Percentiles rank a stretch among this genome's conserved stretches.
Evolutionary conservation across 352 stramenopile genomes (phyloP).

Genomic region (Pythium vanterpoolii): DNA sequence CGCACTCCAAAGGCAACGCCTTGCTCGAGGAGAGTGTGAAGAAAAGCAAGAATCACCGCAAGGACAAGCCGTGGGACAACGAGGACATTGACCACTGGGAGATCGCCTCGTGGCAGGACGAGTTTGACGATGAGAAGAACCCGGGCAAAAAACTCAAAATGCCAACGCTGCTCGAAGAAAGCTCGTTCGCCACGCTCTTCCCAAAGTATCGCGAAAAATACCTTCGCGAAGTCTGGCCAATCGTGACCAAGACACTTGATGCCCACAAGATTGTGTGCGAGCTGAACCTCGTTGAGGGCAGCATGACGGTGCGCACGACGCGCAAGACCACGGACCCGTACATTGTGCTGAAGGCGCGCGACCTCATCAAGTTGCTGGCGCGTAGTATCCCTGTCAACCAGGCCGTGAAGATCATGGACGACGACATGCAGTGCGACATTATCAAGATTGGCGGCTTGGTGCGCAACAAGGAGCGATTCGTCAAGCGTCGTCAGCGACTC

Average conservation of each 20-base stretch:
- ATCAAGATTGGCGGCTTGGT: conserved; percentile 99
- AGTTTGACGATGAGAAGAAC: conserved; percentile 83
- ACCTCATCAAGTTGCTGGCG: conserved; percentile 98
- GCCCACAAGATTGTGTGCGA: conserved; percentile 95
- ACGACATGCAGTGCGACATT: conserved; percentile 99
- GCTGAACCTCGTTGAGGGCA: conserved; percentile 98
- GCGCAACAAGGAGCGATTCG: conserved; percentile 99
- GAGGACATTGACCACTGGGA: conserved; percentile 99
- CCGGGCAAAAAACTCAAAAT: conserved; percentile 56
- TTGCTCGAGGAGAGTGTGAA: conserved; percentile 28
- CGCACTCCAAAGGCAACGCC: conserved; percentile 25
- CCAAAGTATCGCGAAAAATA: conserved; percentile 99
- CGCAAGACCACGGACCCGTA: conserved; percentile 96
- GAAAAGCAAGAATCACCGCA: conserved; percentile 94
- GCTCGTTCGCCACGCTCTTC: conserved; percentile 99
- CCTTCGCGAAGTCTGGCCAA: conserved; percentile 97
- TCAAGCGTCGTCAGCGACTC: conserved; percentile 97
- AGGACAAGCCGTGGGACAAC: conserved; percentile 99
- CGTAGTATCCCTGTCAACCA: conserved; percentile 97
- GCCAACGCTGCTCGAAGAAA: conserved; percentile 96
- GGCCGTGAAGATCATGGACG: conserved; percentile 96
- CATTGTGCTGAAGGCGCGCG: conserved; percentile 98
- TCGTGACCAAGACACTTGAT: conserved; percentile 97
- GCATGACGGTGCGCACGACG: conserved; percentile 91
- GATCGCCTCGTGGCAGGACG: conserved; percentile 83